phyloP scores from a whole-genome alignment of 2,329 filamentous ascomycete species.

The Phialophora chinensis region DNA sequence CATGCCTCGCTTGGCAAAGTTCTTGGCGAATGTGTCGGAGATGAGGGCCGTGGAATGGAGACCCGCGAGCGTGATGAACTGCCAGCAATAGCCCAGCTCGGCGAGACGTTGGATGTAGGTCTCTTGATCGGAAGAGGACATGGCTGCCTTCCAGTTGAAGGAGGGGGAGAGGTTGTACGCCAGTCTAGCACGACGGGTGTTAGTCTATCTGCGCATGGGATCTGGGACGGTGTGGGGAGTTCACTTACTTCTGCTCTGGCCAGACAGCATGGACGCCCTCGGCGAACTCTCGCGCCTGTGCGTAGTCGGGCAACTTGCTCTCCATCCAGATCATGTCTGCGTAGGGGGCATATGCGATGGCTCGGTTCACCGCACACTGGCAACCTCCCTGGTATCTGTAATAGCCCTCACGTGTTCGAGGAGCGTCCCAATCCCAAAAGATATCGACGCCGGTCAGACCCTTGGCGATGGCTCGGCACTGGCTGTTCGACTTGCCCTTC shows the following conservation, averaged over 20 bases:
- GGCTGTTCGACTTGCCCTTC: conserved; percentile 84
- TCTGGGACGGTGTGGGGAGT: background rate
- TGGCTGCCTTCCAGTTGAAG: conserved; percentile 99
- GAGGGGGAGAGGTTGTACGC: conserved; percentile 98
- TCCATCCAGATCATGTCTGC: conserved; percentile 99
- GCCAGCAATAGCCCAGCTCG: conserved; percentile 94
- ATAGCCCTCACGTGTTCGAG: conserved; percentile 91
- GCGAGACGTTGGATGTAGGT: conserved; percentile 94
- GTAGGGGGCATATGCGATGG: conserved; percentile 89
- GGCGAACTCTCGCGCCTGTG: conserved; percentile 91
- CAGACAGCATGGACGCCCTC: conserved; percentile 90
- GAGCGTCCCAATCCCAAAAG: conserved; percentile 94
- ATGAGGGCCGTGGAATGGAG: conserved; percentile 95
- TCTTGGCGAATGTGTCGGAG: conserved; percentile 83
- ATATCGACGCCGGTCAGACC: conserved; percentile 78
- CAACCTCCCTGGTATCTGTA: conserved; percentile 92
- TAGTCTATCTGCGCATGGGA: conserved; percentile 17
- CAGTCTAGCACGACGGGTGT: conserved; percentile 62
- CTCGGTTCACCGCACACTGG: conserved; percentile 87
- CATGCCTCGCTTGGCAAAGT: conserved; percentile 85
- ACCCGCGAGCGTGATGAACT: conserved; percentile 99
- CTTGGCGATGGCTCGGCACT: conserved; percentile 80
- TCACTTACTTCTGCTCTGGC: conserved; percentile 89
- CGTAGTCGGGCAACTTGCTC: conserved; percentile 90
- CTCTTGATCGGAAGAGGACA: conserved; percentile 89